These are phyloP conservation scores for Apiotrichum domesticum DNA, from an alignment of 1,284 basidiomycete genomes.

Conservation along the genomic window DNA sequence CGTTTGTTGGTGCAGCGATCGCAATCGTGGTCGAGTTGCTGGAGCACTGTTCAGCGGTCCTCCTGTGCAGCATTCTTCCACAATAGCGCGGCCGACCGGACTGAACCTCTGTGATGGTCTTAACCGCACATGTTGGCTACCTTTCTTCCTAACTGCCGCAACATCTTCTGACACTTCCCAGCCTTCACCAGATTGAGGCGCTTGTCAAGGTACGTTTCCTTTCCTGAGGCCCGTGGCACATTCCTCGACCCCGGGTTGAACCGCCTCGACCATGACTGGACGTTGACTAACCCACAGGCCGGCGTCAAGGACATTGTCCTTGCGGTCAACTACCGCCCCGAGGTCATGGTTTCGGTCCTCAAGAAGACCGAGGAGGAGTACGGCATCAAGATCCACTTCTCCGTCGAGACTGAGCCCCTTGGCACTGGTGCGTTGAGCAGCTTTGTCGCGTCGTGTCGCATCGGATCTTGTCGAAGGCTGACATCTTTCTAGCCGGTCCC, in stretches of 20 bases:
- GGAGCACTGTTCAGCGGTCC: too few species aligned
- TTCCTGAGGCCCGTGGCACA: too few species aligned
- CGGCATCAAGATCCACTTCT: conserved; percentile 53
- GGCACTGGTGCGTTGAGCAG: conserved; percentile 47
- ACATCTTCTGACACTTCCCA: conserved; percentile 9
- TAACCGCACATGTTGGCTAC: too few species aligned
- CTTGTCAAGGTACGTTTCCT: conserved; percentile 49
- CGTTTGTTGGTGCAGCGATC: too few species aligned
- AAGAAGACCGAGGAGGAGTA: conserved; percentile 54
- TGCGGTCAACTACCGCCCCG: conserved; percentile 53
- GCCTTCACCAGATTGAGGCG: conserved; percentile 53
- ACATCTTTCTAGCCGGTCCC: conserved; percentile 50
- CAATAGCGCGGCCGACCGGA: background rate
- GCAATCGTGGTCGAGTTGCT: too few species aligned
- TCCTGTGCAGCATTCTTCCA: background rate
- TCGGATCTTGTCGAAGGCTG: conserved; percentile 11
- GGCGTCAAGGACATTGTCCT: conserved; percentile 54
- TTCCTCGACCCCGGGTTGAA: too few species aligned
- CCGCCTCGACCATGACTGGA: too few species aligned
- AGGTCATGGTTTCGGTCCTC: conserved; percentile 53
- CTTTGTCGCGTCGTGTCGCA: too few species aligned
- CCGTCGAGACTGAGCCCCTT: conserved; percentile 53
- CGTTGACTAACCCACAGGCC: conserved; percentile 35
- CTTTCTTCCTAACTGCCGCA: too few species aligned
- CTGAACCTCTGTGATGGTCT: too few species aligned